phyloP scores from a whole-genome alignment of 108 stramenopile species.

The Hondaea fermentalgiana region DNA sequence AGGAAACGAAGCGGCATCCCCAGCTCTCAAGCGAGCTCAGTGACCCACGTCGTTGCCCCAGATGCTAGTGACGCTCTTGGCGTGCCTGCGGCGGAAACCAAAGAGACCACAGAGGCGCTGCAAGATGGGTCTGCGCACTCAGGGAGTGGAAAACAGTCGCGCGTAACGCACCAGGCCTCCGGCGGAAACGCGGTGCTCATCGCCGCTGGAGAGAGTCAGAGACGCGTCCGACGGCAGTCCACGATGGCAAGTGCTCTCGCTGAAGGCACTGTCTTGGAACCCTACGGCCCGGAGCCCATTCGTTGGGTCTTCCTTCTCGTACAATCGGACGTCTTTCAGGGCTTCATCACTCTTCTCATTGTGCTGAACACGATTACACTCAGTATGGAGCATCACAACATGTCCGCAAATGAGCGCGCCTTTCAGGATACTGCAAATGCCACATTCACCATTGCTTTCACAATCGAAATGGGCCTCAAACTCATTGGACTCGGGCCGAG shows the following conservation, averaged over 20 bases:
- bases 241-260: background rate
- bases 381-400: constrained; percentile 54
- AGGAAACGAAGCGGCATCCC: background rate
- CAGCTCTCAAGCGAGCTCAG: constrained; percentile 15
- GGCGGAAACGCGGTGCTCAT: no score
- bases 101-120: no score
- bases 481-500: constrained; percentile 38
- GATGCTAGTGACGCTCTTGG: no score
- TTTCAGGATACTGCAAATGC: constrained; percentile 47
- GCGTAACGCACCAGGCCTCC: no score
- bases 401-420: constrained; percentile 1
- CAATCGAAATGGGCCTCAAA: constrained; percentile 48
- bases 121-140: no score
- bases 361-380: constrained; percentile 61
- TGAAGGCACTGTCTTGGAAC: background rate
- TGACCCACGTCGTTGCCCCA: background rate
- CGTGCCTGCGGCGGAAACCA: no score
- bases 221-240: background rate
- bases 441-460: constrained; percentile 50
- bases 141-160: no score
- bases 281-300: background rate
- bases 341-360: constrained; percentile 31
- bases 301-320: background rate
- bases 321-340: background rate
- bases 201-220: no score